Evolutionary conservation across 345 rosid species (phyloP).

Genomic region (Pseudoturritis turrita): DNA sequence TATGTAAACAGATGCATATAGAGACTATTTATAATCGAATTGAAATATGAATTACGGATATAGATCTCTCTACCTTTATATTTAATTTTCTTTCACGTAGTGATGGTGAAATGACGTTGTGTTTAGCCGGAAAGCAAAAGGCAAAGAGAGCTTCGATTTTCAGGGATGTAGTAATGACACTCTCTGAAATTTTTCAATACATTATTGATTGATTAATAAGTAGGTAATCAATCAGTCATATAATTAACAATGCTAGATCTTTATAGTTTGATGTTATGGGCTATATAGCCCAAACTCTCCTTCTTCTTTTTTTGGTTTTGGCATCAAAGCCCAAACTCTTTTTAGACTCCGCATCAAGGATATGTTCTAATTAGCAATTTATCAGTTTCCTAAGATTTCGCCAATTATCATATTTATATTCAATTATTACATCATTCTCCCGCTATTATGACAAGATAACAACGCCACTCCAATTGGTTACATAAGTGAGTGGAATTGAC

Average conservation of each 20-base stretch:
- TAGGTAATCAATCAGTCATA: not conserved
- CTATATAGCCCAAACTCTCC: no score
- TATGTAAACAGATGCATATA: not conserved
- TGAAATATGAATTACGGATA: not conserved
- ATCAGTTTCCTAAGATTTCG: no score
- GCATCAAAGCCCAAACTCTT: no score
- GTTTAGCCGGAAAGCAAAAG: slow-evolving; percentile 1
- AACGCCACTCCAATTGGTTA: no score
- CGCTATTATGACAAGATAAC: no score
- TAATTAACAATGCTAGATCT: not conserved
- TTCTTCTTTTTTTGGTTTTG: no score
- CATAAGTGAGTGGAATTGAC: no score
- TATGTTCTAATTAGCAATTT: no score
- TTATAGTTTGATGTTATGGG: no score
- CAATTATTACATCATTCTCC: no score
- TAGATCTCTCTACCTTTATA: not conserved
- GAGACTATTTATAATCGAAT: not conserved
- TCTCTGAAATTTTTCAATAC: not conserved
- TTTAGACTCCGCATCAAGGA: no score
- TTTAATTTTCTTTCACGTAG: not conserved
- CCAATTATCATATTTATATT: no score
- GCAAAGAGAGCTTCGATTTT: not conserved
- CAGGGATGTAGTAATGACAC: not conserved
- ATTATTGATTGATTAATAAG: slow-evolving; percentile 16
- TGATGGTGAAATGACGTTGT: slow-evolving; percentile 15